Conservation (phyloP, 176 grass and related monocot genomes). For the Tillandsia leiboldiana region DNA sequence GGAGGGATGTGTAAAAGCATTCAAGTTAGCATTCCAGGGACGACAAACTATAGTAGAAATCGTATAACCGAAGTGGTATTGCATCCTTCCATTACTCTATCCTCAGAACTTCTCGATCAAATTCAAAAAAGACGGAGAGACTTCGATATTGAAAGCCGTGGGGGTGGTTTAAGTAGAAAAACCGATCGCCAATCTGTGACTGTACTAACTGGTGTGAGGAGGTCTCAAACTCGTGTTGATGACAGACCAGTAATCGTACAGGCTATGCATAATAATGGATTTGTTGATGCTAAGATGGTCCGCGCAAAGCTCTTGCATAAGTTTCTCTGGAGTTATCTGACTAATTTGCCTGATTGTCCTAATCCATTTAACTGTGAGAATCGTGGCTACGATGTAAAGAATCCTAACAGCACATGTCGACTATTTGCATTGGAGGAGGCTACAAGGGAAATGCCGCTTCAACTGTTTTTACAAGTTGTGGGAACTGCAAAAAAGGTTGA, state of each 20-base stretch:
- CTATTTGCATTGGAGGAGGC: conserved; percentile 74
- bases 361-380: conserved; percentile 29
- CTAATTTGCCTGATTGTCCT: conserved; percentile 46
- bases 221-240: conserved; percentile 40
- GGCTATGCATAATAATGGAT: conserved; percentile 87
- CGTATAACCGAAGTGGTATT: conserved; percentile 75
- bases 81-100: conserved; percentile 64
- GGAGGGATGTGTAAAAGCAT: conserved; percentile 70
- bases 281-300: conserved; percentile 82
- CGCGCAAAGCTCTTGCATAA: conserved; percentile 84
- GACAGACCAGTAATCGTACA: conserved; percentile 48
- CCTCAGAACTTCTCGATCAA: conserved; percentile 66
- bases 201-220: conserved; percentile 32
- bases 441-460: conserved; percentile 74
- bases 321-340: conserved; percentile 72
- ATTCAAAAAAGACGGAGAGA: conserved; percentile 65
- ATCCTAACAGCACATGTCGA: conserved; percentile 32
- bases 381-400: conserved; percentile 30
- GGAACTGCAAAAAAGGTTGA: conserved; percentile 87
- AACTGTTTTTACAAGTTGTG: conserved; percentile 93
- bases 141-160: conserved; percentile 57
- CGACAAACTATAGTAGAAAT: conserved; percentile 60
- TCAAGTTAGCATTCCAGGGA: conserved; percentile 70
- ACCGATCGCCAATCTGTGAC: conserved; percentile 45
- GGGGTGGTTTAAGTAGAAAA: conserved; percentile 46